Percentiles rank a stretch among this genome's conserved stretches.
These are phyloP conservation scores for Monosporozyma aerobia DNA, from an alignment of 805 yeast species.

Conservation along the genomic window DNA sequence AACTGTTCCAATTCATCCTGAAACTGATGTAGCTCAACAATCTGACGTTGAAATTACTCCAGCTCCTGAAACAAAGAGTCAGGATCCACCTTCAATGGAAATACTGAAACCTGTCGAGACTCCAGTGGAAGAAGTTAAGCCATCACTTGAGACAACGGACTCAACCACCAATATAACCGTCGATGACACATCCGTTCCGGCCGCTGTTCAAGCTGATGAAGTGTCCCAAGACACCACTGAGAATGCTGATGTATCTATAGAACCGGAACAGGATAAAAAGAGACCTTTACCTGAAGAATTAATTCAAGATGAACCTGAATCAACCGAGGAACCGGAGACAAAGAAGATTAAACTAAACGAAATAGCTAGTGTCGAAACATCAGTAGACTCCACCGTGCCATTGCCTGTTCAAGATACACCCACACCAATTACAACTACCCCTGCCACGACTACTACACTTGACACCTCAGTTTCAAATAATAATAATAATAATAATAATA, in stretches of 20 bases:
- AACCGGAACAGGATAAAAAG: background rate
- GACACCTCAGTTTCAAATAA: background rate
- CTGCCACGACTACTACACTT: background rate
- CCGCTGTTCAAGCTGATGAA: background rate
- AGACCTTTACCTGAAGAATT: slow-evolving; percentile 10
- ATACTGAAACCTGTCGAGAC: background rate
- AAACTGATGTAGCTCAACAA: background rate
- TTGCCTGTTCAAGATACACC: background rate
- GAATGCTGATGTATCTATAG: background rate
- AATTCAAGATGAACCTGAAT: background rate
- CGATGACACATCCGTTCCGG: background rate
- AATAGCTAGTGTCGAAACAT: slow-evolving; percentile 4
- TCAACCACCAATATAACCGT: background rate
- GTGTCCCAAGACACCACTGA: background rate
- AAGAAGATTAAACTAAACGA: slow-evolving; percentile 12
- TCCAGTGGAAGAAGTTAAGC: background rate
- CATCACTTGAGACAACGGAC: background rate
- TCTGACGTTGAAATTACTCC: background rate
- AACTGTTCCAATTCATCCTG: background rate
- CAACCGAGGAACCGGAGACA: slow-evolving; percentile 7
- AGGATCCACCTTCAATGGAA: background rate
- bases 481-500: no score
- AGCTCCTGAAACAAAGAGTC: background rate
- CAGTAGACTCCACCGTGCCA: background rate
- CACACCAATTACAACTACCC: background rate